These are phyloP conservation scores for Amanita pallidorosea DNA, from an alignment of 768 basidiomycete genomes.

Conservation along the genomic window DNA sequence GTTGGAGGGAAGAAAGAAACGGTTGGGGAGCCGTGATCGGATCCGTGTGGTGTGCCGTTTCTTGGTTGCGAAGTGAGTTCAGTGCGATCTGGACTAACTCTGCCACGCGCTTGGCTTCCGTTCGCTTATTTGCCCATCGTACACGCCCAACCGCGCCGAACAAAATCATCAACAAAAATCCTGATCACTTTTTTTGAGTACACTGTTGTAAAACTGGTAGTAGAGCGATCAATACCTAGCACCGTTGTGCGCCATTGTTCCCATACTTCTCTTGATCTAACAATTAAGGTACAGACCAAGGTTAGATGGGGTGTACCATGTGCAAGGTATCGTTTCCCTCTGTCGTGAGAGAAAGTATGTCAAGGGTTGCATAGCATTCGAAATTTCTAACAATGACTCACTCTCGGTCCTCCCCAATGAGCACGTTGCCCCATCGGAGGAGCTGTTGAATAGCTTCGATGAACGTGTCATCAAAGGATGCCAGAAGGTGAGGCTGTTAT, in stretches of 20 bases:
- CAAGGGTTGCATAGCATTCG: constrained; percentile 3
- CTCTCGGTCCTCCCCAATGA: constrained; percentile 54
- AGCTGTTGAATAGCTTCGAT: constrained; percentile 73
- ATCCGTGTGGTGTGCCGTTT: constrained; percentile 72
- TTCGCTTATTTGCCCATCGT: constrained; percentile 37
- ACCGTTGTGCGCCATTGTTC: constrained; percentile 53
- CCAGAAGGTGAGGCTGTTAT: constrained; percentile 42
- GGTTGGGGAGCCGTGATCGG: constrained; percentile 65
- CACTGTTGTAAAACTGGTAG: constrained; percentile 5
- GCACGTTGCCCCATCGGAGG: constrained; percentile 60
- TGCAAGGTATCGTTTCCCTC: constrained; percentile 66
- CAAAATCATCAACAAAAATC: constrained; percentile 21
- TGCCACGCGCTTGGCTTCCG: constrained; percentile 55
- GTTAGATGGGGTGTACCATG: constrained; percentile 60
- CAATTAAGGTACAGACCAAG: constrained; percentile 53
- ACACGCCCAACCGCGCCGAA: constrained; percentile 21
- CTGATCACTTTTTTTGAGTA: constrained; percentile 12
- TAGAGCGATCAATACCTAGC: constrained; percentile 37
- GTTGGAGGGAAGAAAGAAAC: constrained; percentile 76
- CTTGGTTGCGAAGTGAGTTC: constrained; percentile 73
- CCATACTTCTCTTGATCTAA: constrained; percentile 61
- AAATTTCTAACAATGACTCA: constrained; percentile 24
- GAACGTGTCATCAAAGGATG: constrained; percentile 61
- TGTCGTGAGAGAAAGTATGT: constrained; percentile 15
- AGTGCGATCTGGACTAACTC: constrained; percentile 73